A percentile compares a stretch with the other conserved stretches of the same genome.
phyloP scores from a whole-genome alignment of 2,329 filamentous ascomycete species.

The Emergomyces orientalis region DNA sequence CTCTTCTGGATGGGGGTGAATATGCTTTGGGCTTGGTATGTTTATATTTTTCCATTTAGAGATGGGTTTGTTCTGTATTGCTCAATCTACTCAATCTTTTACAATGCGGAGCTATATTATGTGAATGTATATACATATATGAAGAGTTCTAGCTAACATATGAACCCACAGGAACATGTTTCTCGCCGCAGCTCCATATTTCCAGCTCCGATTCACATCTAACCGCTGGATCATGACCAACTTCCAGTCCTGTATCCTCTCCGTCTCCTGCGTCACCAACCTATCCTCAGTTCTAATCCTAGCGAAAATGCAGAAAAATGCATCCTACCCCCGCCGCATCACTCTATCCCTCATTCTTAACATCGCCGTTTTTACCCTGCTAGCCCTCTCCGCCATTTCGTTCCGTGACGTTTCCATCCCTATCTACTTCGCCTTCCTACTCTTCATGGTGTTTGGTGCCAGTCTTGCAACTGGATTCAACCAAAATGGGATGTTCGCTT shows the following conservation, averaged over 20 bases:
- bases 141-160: not conserved
- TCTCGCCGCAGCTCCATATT: conserved; percentile 87
- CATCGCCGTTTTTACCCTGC: conserved; percentile 62
- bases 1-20: conserved; percentile 79
- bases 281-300: conserved; percentile 66
- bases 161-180: conserved; percentile 80
- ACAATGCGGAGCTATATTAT: not conserved
- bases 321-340: conserved; percentile 84
- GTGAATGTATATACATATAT: conserved; percentile 12
- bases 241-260: conserved; percentile 84
- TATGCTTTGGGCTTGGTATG: conserved; percentile 96
- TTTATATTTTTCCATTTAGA: conserved; percentile 2
- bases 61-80: not conserved
- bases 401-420: conserved; percentile 54
- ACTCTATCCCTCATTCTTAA: conserved; percentile 67
- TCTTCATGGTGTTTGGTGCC: conserved; percentile 70
- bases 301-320: conserved; percentile 67
- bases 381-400: conserved; percentile 68
- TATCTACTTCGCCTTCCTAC: conserved; percentile 69
- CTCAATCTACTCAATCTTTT: not conserved
- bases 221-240: conserved; percentile 63
- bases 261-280: conserved; percentile 77
- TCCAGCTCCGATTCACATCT: conserved; percentile 67
- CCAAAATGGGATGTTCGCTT: conserved; percentile 92
- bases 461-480: conserved; percentile 74